These are phyloP conservation scores for Ogataea degrootiae DNA, from an alignment of 805 yeast genomes.

Conservation along the genomic window DNA sequence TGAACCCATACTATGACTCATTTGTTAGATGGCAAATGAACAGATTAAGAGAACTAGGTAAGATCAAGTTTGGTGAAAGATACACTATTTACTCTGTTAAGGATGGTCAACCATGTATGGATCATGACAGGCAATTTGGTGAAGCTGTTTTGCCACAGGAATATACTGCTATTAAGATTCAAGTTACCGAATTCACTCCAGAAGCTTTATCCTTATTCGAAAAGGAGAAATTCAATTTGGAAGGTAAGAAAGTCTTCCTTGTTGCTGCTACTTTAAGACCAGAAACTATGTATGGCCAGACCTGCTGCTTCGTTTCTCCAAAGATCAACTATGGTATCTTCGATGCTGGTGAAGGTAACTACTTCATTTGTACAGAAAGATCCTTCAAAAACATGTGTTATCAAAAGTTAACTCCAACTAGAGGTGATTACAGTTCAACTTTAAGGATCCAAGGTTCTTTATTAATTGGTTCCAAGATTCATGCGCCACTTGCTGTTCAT, in stretches of 20 bases:
- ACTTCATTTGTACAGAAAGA: slow-evolving; percentile 84
- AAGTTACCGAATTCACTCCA: slow-evolving; percentile 54
- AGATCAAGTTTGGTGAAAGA: slow-evolving; percentile 97
- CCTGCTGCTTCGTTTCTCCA: slow-evolving; percentile 96
- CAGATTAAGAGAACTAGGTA: slow-evolving; percentile 75
- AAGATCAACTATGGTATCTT: slow-evolving; percentile 88
- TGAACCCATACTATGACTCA: slow-evolving; percentile 90
- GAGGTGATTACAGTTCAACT: slow-evolving; percentile 70
- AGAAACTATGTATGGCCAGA: slow-evolving; percentile 98
- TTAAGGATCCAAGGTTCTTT: slow-evolving; percentile 61
- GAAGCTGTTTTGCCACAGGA: slow-evolving; percentile 98
- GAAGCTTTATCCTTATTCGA: slow-evolving; percentile 52
- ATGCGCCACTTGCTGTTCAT: slow-evolving; percentile 75
- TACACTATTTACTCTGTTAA: slow-evolving; percentile 95
- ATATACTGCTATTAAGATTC: slow-evolving; percentile 88
- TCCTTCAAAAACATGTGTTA: slow-evolving; percentile 96
- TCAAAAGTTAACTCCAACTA: slow-evolving; percentile 85
- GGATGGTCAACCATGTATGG: slow-evolving; percentile 99
- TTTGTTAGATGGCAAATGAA: slow-evolving; percentile 97
- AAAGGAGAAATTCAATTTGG: slow-evolving; percentile 41
- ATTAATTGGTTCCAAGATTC: slow-evolving; percentile 80
- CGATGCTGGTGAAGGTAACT: slow-evolving; percentile 72
- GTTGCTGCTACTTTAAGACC: slow-evolving; percentile 98
- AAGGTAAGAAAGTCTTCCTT: slow-evolving; percentile 64
- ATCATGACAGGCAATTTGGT: slow-evolving; percentile 95